Percentiles rank a stretch among this genome's conserved stretches.
Conservation (phyloP, 139 green algal genomes). For the Auxenochlorella pyrenoidosa region DNA sequence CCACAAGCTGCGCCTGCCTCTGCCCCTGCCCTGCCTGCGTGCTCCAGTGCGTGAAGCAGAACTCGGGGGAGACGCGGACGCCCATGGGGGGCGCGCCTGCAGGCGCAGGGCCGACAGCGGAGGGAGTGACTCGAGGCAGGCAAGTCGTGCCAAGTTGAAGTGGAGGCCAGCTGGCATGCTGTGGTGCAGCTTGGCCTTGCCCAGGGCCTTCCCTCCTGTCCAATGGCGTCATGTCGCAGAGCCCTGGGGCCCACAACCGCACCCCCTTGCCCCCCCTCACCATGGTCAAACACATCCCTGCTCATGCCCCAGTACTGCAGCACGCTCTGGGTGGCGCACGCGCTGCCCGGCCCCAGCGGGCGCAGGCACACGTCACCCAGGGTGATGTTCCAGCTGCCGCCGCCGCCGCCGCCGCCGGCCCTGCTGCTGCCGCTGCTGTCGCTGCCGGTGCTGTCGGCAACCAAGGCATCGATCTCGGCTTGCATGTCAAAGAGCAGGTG, state of each 20-base stretch:
- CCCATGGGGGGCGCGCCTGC: slow-evolving; percentile 40
- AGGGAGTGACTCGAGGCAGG: no score
- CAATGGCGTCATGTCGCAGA: background rate
- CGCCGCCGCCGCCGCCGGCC: background rate
- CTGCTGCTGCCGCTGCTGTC: background rate
- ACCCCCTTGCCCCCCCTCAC: background rate
- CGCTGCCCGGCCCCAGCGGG: slow-evolving; percentile 68
- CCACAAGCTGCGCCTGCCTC: no score
- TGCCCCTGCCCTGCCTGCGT: slow-evolving; percentile 38
- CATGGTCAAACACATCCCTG: slow-evolving; percentile 49
- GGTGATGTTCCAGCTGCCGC: slow-evolving; percentile 47
- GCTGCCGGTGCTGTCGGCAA: background rate
- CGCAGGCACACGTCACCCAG: slow-evolving; percentile 88
- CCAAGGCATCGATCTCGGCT: slow-evolving; percentile 10
- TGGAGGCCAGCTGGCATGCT: background rate
- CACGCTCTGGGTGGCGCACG: slow-evolving; percentile 84
- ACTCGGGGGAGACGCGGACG: slow-evolving; percentile 60
- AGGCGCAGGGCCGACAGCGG: background rate
- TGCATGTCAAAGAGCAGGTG: slow-evolving; percentile 89
- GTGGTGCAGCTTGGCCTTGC: background rate
- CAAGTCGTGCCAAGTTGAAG: no score
- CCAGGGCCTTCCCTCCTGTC: no score
- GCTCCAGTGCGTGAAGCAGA: slow-evolving; percentile 78
- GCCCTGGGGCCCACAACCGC: no score
- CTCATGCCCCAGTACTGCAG: slow-evolving; percentile 94